Base-by-base conservation (phyloP, 441 rosid species). In the Gossypium laxum region DNA sequence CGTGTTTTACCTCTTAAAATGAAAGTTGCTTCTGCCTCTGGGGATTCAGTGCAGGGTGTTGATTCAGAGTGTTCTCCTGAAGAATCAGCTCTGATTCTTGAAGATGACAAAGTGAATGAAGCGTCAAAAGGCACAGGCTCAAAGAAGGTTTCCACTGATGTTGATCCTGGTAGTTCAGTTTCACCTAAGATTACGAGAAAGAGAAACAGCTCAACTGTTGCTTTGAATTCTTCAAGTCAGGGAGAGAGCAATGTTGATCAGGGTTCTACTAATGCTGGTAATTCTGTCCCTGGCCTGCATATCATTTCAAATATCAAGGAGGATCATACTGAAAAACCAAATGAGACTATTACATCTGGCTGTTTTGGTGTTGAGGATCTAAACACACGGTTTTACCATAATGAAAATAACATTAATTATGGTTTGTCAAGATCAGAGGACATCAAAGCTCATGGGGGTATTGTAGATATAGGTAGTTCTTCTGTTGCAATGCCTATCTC, bases 381-480 rank as follows among this genome's bases (percentile, higher is more conserved):
- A 62, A 57, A 67, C 69, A 58, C 72, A 30, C 71, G 51, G 71
- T 74, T 58, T 79, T 51, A 30, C 67, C 75, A 75, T 77, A 77
- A 72, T 38, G 74, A 74, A 64, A 75, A 73, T 45, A 32, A 63
- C 75, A 68, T 63, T 74, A 68, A 38, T 68, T 69, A 78, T 75
- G 72, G 75, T 77, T 66, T 62, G 14, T 71, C 70, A 74, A 76
- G 76, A 78, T 79, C 69, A 64, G 86, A 70, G 77, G 78, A 79
- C 70, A 77, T 4, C 3, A 63, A 12, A 72, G 51, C 70, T 67
- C 77, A 72, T 18, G 79, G 77, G 67, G 72, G 48, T 59, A 58
- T 61, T 71, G 38, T 71, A 66, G 79, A 60, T 78, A 68, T 78
- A 24, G 65, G 79, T 73, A 75, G 65, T 64, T 72, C 72, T 64